Conservation (phyloP, 495 filamentous ascomycete genomes). For the Pseudoneurospora amorphoporcata region DNA sequence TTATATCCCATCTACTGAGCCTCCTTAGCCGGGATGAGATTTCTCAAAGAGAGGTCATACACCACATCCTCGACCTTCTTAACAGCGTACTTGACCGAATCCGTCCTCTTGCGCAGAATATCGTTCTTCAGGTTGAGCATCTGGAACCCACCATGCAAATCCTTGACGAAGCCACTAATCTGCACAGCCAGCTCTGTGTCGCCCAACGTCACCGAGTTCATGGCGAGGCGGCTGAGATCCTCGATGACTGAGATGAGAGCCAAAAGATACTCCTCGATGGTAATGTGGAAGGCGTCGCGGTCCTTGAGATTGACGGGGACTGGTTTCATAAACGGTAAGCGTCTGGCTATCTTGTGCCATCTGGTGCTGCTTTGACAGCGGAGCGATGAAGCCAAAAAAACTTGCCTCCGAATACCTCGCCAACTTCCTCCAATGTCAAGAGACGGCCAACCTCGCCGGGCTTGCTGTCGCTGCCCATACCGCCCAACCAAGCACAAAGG, state of each 20-base stretch:
- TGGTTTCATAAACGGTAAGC: constrained; percentile 21
- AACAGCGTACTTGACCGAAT: constrained; percentile 92
- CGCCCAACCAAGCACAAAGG: constrained; percentile 69
- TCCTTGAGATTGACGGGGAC: constrained; percentile 95
- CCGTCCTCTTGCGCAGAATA: constrained; percentile 70
- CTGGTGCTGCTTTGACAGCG: background rate
- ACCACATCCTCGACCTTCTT: constrained; percentile 98
- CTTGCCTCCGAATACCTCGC: constrained; percentile 61
- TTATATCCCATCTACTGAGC: constrained; percentile 9
- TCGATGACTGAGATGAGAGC: constrained; percentile 78
- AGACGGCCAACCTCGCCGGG: constrained; percentile 48
- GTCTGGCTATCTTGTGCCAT: background rate
- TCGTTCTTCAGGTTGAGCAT: constrained; percentile 97
- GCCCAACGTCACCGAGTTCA: constrained; percentile 89
- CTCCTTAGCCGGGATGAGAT: constrained; percentile 51
- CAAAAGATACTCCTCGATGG: constrained; percentile 92
- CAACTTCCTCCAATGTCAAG: constrained; percentile 80
- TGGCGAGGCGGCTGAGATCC: constrained; percentile 83
- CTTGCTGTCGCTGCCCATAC: constrained; percentile 33
- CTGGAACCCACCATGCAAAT: constrained; percentile 91
- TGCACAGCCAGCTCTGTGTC: constrained; percentile 74
- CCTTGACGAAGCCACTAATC: constrained; percentile 89
- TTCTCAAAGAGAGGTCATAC: constrained; percentile 83
- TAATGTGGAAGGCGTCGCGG: constrained; percentile 82
- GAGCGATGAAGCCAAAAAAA: constrained; percentile 2